Base-by-base conservation (phyloP, 805 yeast species). In the Torulaspora franciscae region DNA sequence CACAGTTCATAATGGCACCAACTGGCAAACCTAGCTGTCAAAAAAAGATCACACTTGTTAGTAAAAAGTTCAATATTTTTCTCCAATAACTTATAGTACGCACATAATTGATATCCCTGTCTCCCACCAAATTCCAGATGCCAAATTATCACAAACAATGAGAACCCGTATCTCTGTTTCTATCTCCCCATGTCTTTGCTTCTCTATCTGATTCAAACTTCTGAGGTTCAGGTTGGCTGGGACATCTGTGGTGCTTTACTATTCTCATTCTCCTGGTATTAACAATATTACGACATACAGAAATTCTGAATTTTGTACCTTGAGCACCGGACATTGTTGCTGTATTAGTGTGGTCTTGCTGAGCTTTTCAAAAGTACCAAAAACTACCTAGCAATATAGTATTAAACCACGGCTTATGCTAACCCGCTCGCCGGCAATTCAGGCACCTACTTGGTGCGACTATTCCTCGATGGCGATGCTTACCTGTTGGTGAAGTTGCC, bases 1-100 rank as follows among this genome's bases (percentile, higher is more conserved):
- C 90, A 81, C 99, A 93, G 90, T 95, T 95, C 80, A 93, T 84
- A 75, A 93, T 88, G 76, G 99, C 99, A 77, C 98, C 99, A 66
- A 81, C 84, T 79, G 99, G 99, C 73, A 93, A 85, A 83, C 95
- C 99, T 79, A 93, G 88, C 93, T 87, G 69, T 58, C 33, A 30
- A 30, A 30, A 10, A 51, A 56, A 51, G 42, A 17, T 30, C 15
- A 40, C 38, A 42, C 45, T 32, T 43, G 57, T 53, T 53, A 53
- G 57, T 53, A 51, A 42, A 37, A 32, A 29, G 23, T 30, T 30
- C 22, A 11, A 14, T 14, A 29, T 14, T 30, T 30, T 30, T 30
- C 29, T 19, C 22, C 22, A 4, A 19, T 4, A 30, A 5, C 19
- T 19, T 19, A 19, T 30, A 14, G 33, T 14, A 15, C 6, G 11